Base-by-base conservation (phyloP, 225 moss, liverwort and hornwort genomes). In the Bryum argenteum region DNA sequence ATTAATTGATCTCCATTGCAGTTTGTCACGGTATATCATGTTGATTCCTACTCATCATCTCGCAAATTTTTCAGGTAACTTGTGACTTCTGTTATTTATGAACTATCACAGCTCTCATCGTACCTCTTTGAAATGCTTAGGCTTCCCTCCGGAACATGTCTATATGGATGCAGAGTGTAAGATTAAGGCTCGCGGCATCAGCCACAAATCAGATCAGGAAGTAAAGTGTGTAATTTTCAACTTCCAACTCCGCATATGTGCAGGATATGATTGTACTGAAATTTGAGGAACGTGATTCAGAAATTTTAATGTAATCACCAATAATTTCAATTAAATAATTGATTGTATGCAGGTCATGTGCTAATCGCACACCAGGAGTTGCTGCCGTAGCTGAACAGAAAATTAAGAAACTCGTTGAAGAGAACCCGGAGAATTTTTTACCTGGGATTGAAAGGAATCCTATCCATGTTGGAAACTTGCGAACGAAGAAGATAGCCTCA, bases 401-500 rank as follows among this genome's bases (percentile, higher is more conserved):
- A 33, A 45, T 43, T 45, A 60, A 61, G 43, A 45, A 71, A 65
- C 39, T 11, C 40, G 15, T 58, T 7, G 58, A 67, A 61, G 58
- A 57, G 39, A 51, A 47, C 52, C 39, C 38, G 40, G 76, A 75
- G 47, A 60, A 71, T 55, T 57, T 56, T 61, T 72, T 69, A 58
- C 22, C 41, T 58, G 75, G 58, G 68, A 76, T 79, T 50, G 58
- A 43, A 64, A 70, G 62, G 63, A 75, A 47, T 56, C 80, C 78
- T 75, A 52, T 82, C 24, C 78, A 78, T 45, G 66, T 83, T 66
- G 83, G 72, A 62, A 86, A 83, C 54, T 58, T 75, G 65, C 76
- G 76, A 67, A 87, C 76, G 70, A 83, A 81, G 67, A 81, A 84
- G 81, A 81, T 78, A 67, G 58, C 81, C 54, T 65, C 78, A 58